phyloP scores from a whole-genome alignment of 73 alveolate species.

The Symbiodinium natans region DNA sequence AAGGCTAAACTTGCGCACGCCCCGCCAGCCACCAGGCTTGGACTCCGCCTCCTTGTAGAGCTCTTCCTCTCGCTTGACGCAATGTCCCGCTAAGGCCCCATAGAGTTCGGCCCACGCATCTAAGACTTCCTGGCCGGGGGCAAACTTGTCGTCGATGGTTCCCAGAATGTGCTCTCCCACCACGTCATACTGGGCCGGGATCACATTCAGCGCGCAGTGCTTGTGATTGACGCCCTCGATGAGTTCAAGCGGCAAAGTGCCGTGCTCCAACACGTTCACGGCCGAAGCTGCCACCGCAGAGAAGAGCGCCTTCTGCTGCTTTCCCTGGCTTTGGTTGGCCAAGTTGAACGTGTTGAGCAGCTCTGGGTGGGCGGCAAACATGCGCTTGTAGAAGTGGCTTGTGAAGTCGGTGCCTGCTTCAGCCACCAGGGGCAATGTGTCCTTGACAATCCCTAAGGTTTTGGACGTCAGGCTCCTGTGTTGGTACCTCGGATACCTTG shows the following conservation, averaged over 20 bases:
- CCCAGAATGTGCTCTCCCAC: constrained; percentile 48
- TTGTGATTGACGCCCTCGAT: constrained; percentile 31
- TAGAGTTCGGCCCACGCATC: constrained; percentile 36
- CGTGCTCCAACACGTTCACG: not conserved
- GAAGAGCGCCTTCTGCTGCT: constrained; percentile 51
- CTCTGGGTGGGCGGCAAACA: constrained; percentile 55
- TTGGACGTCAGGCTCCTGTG: not conserved
- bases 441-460: constrained; percentile 1
- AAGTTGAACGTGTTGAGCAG: constrained; percentile 27
- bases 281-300: constrained; percentile 29
- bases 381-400: constrained; percentile 52
- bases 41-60: constrained; percentile 33
- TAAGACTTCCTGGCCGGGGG: constrained; percentile 29
- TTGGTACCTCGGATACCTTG: no score
- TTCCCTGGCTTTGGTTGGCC: constrained; percentile 34
- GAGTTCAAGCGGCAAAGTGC: constrained; percentile 1
- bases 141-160: not conserved
- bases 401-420: constrained; percentile 29
- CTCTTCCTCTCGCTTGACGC: constrained; percentile 52
- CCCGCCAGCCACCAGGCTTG: constrained; percentile 36
- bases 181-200: constrained; percentile 16
- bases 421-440: constrained; percentile 7
- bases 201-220: constrained; percentile 18
- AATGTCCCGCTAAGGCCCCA: constrained; percentile 13
- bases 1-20: constrained; percentile 10